Percentiles rank a stretch among this genome's conserved stretches.
Evolutionary conservation across 2,329 filamentous ascomycete genomes (phyloP).

Genomic region (Myriosclerotinia scirpicola): DNA sequence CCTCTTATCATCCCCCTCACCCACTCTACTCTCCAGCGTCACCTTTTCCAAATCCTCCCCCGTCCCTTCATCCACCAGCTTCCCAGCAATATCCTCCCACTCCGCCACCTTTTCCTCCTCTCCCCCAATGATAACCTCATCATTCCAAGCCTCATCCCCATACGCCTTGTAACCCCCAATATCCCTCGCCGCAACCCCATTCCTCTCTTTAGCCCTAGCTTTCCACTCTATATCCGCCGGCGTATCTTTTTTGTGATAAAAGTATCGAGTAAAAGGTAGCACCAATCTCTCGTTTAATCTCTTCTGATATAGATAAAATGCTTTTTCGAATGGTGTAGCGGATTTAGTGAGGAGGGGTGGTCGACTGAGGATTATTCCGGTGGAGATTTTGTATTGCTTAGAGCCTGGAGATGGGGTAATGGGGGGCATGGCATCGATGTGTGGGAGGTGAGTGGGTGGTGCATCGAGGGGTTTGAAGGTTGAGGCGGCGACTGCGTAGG

Average conservation of each 20-base stretch:
- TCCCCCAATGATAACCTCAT: slow-evolving; percentile 80
- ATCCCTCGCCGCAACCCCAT: slow-evolving; percentile 74
- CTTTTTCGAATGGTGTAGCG: slow-evolving; percentile 83
- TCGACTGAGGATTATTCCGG: slow-evolving; percentile 81
- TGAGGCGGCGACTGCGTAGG: slow-evolving; percentile 38
- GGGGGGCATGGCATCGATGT: slow-evolving; percentile 37
- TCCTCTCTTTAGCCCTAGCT: slow-evolving; percentile 74
- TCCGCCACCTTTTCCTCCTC: slow-evolving; percentile 52
- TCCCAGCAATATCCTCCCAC: slow-evolving; percentile 54
- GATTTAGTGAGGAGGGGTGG: slow-evolving; percentile 83
- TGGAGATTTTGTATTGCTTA: slow-evolving; percentile 48
- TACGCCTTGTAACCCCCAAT: slow-evolving; percentile 81
- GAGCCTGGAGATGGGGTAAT: slow-evolving; percentile 28
- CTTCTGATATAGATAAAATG: slow-evolving; percentile 96
- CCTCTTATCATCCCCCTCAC: slow-evolving; percentile 67
- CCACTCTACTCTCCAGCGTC: slow-evolving; percentile 68
- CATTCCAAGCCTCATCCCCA: slow-evolving; percentile 76
- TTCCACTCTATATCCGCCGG: slow-evolving; percentile 86
- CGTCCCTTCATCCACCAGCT: slow-evolving; percentile 50
- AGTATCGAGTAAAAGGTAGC: slow-evolving; percentile 82
- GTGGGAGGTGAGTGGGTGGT: slow-evolving; percentile 42
- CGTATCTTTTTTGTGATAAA: slow-evolving; percentile 93
- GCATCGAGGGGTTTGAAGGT: slow-evolving; percentile 32
- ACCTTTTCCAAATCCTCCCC: slow-evolving; percentile 44
- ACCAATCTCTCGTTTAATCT: slow-evolving; percentile 90